Conservation (phyloP, 495 filamentous ascomycete genomes). For the Podospora appendiculata region DNA sequence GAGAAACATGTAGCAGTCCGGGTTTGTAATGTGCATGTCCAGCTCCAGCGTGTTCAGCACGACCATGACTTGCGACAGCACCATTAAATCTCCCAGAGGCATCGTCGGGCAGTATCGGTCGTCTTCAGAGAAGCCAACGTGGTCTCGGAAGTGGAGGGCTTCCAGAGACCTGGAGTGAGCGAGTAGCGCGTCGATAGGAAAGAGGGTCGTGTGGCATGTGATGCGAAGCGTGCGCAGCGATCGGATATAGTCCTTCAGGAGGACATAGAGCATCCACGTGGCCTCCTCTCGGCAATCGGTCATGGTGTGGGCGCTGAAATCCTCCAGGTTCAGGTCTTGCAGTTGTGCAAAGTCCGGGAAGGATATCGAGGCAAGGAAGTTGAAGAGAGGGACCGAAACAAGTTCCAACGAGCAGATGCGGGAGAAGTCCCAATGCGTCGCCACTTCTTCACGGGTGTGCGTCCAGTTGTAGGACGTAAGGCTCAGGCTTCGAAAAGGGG, state of each 20-base stretch:
- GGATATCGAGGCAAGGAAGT: constrained; percentile 19
- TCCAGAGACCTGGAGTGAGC: background rate
- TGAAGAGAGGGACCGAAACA: constrained; percentile 18
- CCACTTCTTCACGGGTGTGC: constrained; percentile 11
- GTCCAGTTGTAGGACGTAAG: constrained; percentile 28
- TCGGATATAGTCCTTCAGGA: constrained; percentile 14
- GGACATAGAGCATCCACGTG: constrained; percentile 10
- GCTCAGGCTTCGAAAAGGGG: constrained; percentile 19
- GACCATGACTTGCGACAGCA: background rate
- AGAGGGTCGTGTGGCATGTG: background rate
- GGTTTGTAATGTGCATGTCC: background rate
- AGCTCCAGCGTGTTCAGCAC: background rate
- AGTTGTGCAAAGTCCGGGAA: constrained; percentile 13
- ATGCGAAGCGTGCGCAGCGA: background rate
- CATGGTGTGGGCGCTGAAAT: constrained; percentile 13
- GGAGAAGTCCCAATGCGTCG: constrained; percentile 26
- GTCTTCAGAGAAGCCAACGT: background rate
- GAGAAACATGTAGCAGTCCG: background rate
- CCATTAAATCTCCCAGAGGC: background rate
- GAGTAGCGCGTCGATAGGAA: constrained; percentile 1
- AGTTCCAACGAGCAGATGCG: constrained; percentile 16
- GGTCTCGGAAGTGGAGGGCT: background rate
- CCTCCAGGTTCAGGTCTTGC: constrained; percentile 16
- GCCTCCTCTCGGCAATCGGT: constrained; percentile 9
- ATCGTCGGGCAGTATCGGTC: background rate